Base-by-base conservation (phyloP, 2,329 filamentous ascomycete species). In the Trichoderma sp. region DNA sequence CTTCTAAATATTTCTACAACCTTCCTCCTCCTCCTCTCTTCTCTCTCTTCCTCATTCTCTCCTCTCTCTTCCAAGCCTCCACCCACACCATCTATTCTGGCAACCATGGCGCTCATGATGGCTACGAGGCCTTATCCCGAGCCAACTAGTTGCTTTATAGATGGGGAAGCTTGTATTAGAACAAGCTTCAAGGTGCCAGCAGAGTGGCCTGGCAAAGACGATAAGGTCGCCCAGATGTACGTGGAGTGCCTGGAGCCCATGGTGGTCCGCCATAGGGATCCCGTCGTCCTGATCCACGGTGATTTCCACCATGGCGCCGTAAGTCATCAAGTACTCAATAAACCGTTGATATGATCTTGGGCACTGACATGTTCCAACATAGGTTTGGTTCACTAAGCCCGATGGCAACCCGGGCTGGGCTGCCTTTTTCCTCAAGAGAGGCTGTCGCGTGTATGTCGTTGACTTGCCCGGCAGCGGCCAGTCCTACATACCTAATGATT, bases 381-480 rank as follows among this genome's bases (percentile, higher is more conserved):
- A 83, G 81, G 76, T 82, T 62, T 85, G 81, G 80, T 75, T 83
- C 15, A 82, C 82, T 47, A 88, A 85, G 20, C 85, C 86, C 6
- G 84, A 87, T 69, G 80, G 81, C 15, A 74, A 79, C 2, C 78
- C 79, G 1, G 85, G 85, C 9, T 87, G 85, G 85, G 82, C 84
- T 0, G 80, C 81, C 0, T 83, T 77, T 67, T 87, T 87, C 61
- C 74, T 85, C 1, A 73, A 74, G 0, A 74, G 79, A 28, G 84
- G 84, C 3, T 83, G 83, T 63, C 77, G 76, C 2, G 82, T 87
- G 11, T 85, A 83, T 71, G 71, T 86, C 8, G 78, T 82, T 6
- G 84, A 87, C 66, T 77, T 84, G 12, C 81, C 84, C 8, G 78
- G 78, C 0, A 79, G 78, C 6, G 84, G 84, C 1, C 81, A 84